phyloP scores from a whole-genome alignment of 2,329 filamentous ascomycete species.

The Catunica adiposa region DNA sequence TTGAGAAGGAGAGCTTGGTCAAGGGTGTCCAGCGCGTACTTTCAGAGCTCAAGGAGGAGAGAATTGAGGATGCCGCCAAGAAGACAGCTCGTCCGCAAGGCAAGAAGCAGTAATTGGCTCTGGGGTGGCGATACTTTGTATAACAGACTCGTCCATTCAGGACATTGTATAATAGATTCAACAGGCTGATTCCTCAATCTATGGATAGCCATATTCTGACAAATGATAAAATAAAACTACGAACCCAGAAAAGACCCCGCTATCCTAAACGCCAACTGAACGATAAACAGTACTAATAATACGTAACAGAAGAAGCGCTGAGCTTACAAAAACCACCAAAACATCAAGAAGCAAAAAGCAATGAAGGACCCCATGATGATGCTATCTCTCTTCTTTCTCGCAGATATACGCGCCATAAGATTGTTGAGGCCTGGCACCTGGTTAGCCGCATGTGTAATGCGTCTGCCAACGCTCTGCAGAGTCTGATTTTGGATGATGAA shows the following conservation, averaged over 20 bases:
- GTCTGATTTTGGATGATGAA: constrained; percentile 80
- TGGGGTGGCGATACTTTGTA: background rate
- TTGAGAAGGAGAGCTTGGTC: constrained; percentile 50
- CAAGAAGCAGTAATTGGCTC: background rate
- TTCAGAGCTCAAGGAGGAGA: constrained; percentile 34
- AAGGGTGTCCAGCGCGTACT: constrained; percentile 47
- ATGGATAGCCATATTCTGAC: background rate
- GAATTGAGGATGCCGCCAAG: constrained; percentile 18
- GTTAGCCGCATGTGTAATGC: constrained; percentile 77
- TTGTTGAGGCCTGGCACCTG: constrained; percentile 87
- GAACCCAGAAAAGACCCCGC: constrained; percentile 1
- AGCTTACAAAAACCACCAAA: constrained; percentile 48
- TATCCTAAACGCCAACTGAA: constrained; percentile 12
- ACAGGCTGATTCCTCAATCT: background rate
- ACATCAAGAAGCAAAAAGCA: constrained; percentile 74
- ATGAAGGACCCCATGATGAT: constrained; percentile 87
- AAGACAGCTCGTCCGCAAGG: background rate
- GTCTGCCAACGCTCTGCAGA: constrained; percentile 70
- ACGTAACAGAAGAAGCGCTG: background rate
- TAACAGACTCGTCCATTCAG: background rate
- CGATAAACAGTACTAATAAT: background rate
- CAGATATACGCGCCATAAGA: constrained; percentile 79
- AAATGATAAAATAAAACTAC: background rate
- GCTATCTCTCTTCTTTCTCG: constrained; percentile 86
- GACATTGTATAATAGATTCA: constrained; percentile 8